Base-by-base conservation (phyloP, 2,329 filamentous ascomycete species). In the Laburnicola sp. region DNA sequence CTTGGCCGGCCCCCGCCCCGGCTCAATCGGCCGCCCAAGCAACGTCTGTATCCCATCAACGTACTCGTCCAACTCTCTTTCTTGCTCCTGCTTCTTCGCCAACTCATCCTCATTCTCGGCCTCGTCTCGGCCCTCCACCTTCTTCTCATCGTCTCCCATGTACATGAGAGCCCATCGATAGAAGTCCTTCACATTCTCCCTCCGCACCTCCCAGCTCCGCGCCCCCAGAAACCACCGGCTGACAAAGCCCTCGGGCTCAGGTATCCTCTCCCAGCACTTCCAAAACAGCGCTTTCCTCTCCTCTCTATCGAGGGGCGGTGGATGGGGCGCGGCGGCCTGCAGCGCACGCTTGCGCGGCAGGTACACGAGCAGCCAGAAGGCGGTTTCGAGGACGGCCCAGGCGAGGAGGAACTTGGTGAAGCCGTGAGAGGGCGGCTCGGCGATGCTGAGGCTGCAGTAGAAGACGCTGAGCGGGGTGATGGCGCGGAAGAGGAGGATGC, bases 111-210 rank as follows among this genome's bases (percentile, higher is more conserved):
- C 27, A 26, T 57, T 58, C 6, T 64, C 59, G 32, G 61, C 58
- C 21, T 47, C 50, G 9, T 51, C 34, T 36, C 53, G 49, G 9
- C 34, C 51, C 34, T 58, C 48, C 48, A 59, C 54, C 3, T 60
- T 59, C 16, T 62, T 60, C 25, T 74, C 71, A 41, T 69, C 66
- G 3, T 77, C 71, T 7, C 72, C 75, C 7, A 74, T 73, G 54
- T 86, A 84, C 52, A 86, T 82, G 61, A 89, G 84, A 1, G 82
- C 85, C 87, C 87, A 90, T 6, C 81, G 75, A 22, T 87, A 68
- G 59, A 88, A 89, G 54, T 87, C 83, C 57, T 78, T 79, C 45
- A 89, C 70, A 60, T 89, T 88, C n/a, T 88, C 85, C n/a, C 80
- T 75, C 38, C 79, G 76, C 48, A 90, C 83, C 30, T 86, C 83